Conservation (phyloP, 2,329 filamentous ascomycete genomes). For the Xylariaceae sp. region DNA sequence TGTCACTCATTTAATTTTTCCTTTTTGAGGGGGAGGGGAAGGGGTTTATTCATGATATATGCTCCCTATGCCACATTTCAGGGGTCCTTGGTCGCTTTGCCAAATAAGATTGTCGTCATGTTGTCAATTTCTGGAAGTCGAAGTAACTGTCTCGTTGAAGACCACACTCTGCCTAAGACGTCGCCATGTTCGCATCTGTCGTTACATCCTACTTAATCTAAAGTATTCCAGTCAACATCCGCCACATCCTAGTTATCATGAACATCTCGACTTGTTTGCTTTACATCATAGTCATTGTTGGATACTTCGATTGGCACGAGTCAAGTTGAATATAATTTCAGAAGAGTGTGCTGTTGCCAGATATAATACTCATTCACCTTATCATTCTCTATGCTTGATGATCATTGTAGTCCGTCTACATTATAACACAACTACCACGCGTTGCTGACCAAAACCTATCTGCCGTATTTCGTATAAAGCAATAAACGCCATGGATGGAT, state of each 20-base stretch:
- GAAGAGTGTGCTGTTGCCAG: no score
- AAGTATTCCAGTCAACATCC: no score
- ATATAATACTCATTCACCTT: not conserved
- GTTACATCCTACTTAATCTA: not conserved
- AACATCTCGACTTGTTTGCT: no score
- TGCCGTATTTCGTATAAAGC: not conserved
- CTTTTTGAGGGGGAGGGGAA: no score
- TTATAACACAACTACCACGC: not conserved
- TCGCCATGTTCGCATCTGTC: not conserved
- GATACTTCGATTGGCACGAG: no score
- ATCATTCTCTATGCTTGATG: not conserved
- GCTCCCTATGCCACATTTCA: not conserved
- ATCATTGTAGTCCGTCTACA: not conserved
- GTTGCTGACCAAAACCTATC: not conserved
- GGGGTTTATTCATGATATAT: not conserved
- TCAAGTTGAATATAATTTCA: no score
- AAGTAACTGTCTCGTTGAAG: not conserved
- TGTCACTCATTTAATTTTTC: slow-evolving; percentile 1
- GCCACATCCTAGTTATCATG: no score
- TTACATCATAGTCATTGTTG: no score
- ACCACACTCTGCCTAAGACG: not conserved
- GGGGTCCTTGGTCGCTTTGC: not conserved
- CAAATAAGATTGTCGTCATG: not conserved
- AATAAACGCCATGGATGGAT: not conserved
- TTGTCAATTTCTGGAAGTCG: not conserved